Percentiles rank a stretch among this genome's conserved stretches.
Evolutionary conservation across 495 filamentous ascomycete species (phyloP).

Genomic region (Parathielavia hyrcaniae): DNA sequence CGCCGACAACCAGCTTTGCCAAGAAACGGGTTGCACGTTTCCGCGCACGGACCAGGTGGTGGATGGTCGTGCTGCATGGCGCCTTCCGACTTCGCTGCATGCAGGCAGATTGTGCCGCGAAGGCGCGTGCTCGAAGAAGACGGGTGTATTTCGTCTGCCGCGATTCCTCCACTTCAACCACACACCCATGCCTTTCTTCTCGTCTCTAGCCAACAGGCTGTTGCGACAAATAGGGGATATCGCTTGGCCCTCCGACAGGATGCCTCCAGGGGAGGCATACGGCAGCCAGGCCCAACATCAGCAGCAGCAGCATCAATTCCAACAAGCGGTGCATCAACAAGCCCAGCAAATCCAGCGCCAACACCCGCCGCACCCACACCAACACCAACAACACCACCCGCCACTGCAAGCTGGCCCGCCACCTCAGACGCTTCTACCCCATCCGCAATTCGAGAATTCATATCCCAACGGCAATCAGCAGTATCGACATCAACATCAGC

Average conservation of each 20-base stretch:
- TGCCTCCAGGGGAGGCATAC: constrained; percentile 42
- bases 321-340: constrained; percentile 21
- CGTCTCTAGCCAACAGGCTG: constrained; percentile 1
- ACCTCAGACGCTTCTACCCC: constrained; percentile 1
- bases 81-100: constrained; percentile 3
- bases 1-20: too few relatives aligned
- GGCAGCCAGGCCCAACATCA: constrained; percentile 31
- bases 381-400: constrained; percentile 20
- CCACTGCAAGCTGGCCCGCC: constrained; percentile 10
- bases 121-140: constrained; percentile 5
- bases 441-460: constrained; percentile 19
- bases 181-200: constrained; percentile 2
- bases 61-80: constrained; percentile 1
- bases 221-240: constrained; percentile 10
- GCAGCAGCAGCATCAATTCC: constrained; percentile 18
- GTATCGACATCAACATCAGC: constrained; percentile 25
- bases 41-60: not conserved
- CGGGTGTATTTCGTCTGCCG: not conserved
- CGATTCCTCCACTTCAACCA: not conserved
- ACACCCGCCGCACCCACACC: constrained; percentile 11
- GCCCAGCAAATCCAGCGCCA: constrained; percentile 19
- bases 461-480: constrained; percentile 24
- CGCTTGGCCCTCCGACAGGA: constrained; percentile 22
- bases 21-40: not conserved
- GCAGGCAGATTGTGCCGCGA: constrained; percentile 8